These are phyloP conservation scores for Inga oerstediana DNA, from an alignment of 306 rosid genomes.

Conservation along the genomic window DNA sequence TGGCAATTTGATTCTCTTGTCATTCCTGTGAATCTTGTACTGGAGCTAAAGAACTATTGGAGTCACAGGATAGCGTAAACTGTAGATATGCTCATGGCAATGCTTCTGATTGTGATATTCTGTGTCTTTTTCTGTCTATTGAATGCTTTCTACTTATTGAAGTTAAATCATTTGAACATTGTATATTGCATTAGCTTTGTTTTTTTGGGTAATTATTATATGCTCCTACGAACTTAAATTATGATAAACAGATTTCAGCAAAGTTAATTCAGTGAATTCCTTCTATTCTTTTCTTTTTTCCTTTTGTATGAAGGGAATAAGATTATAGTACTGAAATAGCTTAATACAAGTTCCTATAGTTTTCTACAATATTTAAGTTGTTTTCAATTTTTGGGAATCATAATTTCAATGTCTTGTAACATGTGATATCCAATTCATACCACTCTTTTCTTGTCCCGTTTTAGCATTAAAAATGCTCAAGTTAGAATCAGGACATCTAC, in stretches of 20 bases:
- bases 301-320: neutral
- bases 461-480: neutral
- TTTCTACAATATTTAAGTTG: slow-evolving; percentile 2
- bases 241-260: neutral
- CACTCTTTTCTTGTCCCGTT: neutral
- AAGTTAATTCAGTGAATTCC: neutral
- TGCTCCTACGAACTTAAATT: neutral
- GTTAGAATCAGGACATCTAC: neutral
- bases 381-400: slow-evolving; percentile 2
- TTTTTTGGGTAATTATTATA: neutral
- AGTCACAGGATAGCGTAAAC: slow-evolving; percentile 2
- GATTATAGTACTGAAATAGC: neutral
- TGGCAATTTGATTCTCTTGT: neutral
- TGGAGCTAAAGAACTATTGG: slow-evolving; percentile 6
- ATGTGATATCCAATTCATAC: neutral
- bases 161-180: neutral
- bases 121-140: slow-evolving; percentile 1
- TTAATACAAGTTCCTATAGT: neutral
- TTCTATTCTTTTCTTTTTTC: neutral
- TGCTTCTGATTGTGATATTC: slow-evolving; percentile 8
- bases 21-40: slow-evolving; percentile 21
- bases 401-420: neutral
- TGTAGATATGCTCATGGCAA: slow-evolving; percentile 9
- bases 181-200: neutral
- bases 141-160: neutral